Conservation (phyloP, 177 flowering plant species). For the Telopea speciosissima region DNA sequence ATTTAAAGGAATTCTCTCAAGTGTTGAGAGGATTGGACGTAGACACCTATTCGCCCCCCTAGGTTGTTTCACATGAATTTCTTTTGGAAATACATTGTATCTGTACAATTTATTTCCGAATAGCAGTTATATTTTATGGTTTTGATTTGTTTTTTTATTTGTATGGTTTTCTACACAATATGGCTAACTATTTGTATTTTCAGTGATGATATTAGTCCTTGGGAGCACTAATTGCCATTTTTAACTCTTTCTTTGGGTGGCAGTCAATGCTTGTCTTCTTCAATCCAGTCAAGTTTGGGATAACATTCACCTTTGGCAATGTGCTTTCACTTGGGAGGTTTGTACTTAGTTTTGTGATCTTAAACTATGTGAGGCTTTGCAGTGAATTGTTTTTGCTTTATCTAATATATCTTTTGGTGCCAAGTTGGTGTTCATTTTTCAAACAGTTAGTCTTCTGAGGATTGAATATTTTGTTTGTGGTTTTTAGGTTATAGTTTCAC, state of each 20-base stretch:
- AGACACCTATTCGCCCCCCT: too few species aligned
- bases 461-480: background rate
- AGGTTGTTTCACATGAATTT: too few species aligned
- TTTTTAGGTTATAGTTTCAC: background rate
- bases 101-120: background rate
- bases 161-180: background rate
- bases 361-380: constrained; percentile 1
- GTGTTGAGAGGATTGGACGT: too few species aligned
- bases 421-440: background rate
- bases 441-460: background rate
- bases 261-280: constrained; percentile 95
- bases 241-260: constrained; percentile 13
- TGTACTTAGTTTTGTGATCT: constrained; percentile 15
- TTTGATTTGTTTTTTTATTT: too few species aligned
- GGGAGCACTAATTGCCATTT: background rate
- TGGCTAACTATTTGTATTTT: background rate
- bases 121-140: background rate
- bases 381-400: background rate
- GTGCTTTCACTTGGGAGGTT: constrained; percentile 91
- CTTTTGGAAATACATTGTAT: background rate
- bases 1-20: too few species aligned
- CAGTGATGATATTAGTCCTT: background rate
- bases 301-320: constrained; percentile 86
- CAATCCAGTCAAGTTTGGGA: constrained; percentile 82
- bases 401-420: background rate